Evolutionary conservation across 1,139 yeast species (phyloP), one percentile per base, ranked within the genome.

Genomic region (Nakaseomyces glabratus): DNA sequence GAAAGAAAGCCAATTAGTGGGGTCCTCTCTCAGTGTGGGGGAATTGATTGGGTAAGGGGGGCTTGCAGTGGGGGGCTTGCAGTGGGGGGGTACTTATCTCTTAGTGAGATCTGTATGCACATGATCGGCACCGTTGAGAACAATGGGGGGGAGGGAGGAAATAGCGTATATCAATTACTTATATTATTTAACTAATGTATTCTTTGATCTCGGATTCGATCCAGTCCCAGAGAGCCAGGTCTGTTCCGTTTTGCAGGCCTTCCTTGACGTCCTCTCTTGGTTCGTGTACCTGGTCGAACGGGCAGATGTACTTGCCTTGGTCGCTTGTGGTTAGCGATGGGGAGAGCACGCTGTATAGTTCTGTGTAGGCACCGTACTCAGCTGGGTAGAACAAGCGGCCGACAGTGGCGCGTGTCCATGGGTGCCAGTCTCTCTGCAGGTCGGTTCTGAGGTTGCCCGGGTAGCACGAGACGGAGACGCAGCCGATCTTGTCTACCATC

Each of bases 391-490:
- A 22, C 16, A 58, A 13, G 13, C 22, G 21, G 28, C 39, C 34
- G 30, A 45, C 17, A 3, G 47, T 1, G n/a, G 10, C 22, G 18
- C 40, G 38, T 12, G 35, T n/a, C 11, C 43, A 8, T 9, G 31
- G 21, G 24, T 36, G 43, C 42, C 49, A 38, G 38, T 58, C 46
- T 44, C 73, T 62, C 21, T 57, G 55, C 25, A 73, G 49, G 2
- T 68, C 73, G 1, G 73, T 59, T 9, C 42, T 46, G 23, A 71
- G 44, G 28, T 51, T 44, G 7, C 77, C 79, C 1, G 78, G 78
- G 47, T 70, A 66, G n/a, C 61, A 59, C 1, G 67, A 53, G 2
- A 62, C 53, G 28, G 65, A 60, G 29, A 63, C 55, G 19, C 69
- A 59, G 3, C 58, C 52, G 4, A 49, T 46, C n/a, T 52, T 40